Evolutionary conservation across 331 rosid species (phyloP), one percentile per base, ranked within the genome.

Genomic region (Acacia concinna): DNA sequence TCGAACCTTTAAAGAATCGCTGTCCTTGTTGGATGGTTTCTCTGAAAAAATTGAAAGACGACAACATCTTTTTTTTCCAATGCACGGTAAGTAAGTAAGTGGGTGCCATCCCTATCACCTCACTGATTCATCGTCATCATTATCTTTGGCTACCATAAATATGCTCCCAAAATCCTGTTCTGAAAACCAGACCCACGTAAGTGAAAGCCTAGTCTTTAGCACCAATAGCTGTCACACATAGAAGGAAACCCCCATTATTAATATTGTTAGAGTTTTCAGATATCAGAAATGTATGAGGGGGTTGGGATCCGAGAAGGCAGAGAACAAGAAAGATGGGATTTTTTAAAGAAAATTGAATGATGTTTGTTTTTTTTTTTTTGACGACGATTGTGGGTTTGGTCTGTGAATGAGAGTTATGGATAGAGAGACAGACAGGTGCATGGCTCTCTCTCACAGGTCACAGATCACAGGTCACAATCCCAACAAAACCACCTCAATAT

Each of bases 291-390:
- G 12, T 1, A 54, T n/a, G 25, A 10, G 32, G 12, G 81, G 79
- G 30, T 85, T 80, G 89, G 94, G 91, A 91, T 91, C 93, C 84
- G 81, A 85, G 86, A 87, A 85, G 87, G 85, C 88, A 90, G 86
- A 85, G 83, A 88, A 85, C 88, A 90, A 62, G 78, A 23, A n/a
- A 63, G 30, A 37, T 51, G 43, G 44, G 73, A 20, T 31, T 59
- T 57, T 20, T 65, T 20, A 15, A 44, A 13, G 75, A n/a, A n/a
- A n/a, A n/a, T n/a, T 41, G 40, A 77, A 52, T 27, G 32, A 25
- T 51, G 75, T 30, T 63, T n/a, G n/a, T n/a, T n/a, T n/a, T n/a
- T n/a, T 63, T 65, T 31, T 54, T 68, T 81, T 74, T 81, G 81
- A 75, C 77, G 57, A 63, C 60, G 6, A 40, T n/a, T 43, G 56